phyloP scores from a whole-genome alignment of 2,329 filamentous ascomycete genomes.

The Fusarium beomiforme region DNA sequence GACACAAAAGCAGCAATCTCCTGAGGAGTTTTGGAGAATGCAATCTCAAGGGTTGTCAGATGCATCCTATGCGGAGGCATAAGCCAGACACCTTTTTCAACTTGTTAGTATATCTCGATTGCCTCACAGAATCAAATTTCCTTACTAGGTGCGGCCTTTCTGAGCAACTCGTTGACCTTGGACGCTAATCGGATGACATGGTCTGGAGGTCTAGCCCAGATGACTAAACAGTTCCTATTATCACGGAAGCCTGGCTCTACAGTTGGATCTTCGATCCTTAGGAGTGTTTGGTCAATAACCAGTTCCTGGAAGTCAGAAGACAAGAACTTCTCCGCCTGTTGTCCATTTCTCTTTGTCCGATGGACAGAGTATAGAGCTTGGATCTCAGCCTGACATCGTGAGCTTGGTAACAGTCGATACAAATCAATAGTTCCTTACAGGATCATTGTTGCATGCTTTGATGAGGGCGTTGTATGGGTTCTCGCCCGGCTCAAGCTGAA shows the following conservation, averaged over 20 bases:
- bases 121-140: conserved; percentile 11
- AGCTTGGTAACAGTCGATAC: background rate
- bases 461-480: conserved; percentile 85
- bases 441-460: conserved; percentile 70
- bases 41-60: conserved; percentile 84
- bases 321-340: conserved; percentile 80
- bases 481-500: conserved; percentile 60
- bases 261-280: conserved; percentile 71
- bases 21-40: conserved; percentile 77
- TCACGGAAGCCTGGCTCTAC: conserved; percentile 78
- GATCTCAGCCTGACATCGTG: conserved; percentile 65
- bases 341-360: conserved; percentile 76
- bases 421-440: conserved; percentile 59
- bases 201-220: conserved; percentile 86
- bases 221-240: conserved; percentile 81
- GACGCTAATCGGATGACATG: conserved; percentile 74
- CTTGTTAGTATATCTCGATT: background rate
- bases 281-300: conserved; percentile 78
- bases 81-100: conserved; percentile 76
- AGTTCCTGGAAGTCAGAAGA: conserved; percentile 74
- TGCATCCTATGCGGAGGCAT: conserved; percentile 85
- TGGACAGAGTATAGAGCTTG: conserved; percentile 79
- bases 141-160: conserved; percentile 75
- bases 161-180: conserved; percentile 74
- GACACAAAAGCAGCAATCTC: conserved; percentile 74